Percentiles rank a stretch among this genome's conserved stretches.
Conservation (phyloP, 1,284 basidiomycete genomes). For the Apiotrichum akiyoshidainum region DNA sequence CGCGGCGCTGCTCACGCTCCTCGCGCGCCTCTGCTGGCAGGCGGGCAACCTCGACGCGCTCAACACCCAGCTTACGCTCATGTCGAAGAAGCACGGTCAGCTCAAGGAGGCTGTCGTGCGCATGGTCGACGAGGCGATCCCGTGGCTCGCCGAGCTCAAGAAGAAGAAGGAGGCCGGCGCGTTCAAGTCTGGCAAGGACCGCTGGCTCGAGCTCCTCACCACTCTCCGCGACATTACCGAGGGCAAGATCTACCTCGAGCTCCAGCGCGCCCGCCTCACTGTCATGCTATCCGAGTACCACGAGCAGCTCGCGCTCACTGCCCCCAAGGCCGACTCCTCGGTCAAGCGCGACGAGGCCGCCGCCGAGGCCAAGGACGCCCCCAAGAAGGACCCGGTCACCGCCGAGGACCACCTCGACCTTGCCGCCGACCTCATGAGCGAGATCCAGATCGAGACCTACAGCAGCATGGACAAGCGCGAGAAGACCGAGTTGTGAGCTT, state of each 20-base stretch:
- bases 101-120: slow-evolving; percentile 84
- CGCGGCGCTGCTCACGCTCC: slow-evolving; percentile 72
- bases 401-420: slow-evolving; percentile 63
- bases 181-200: slow-evolving; percentile 60
- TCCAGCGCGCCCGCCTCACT: slow-evolving; percentile 90
- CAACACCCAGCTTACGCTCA: slow-evolving; percentile 66
- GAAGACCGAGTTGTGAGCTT: slow-evolving; percentile 81
- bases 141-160: slow-evolving; percentile 69
- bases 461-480: slow-evolving; percentile 96
- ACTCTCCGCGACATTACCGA: slow-evolving; percentile 89
- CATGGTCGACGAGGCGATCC: slow-evolving; percentile 82
- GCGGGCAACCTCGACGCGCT: slow-evolving; percentile 61
- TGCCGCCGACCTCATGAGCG: slow-evolving; percentile 84
- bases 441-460: slow-evolving; percentile 98
- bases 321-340: slow-evolving; percentile 26
- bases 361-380: slow-evolving; percentile 32
- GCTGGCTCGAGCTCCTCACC: slow-evolving; percentile 83
- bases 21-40: slow-evolving; percentile 69
- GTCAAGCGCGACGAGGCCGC: slow-evolving; percentile 9
- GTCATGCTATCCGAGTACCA: slow-evolving; percentile 77
- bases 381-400: slow-evolving; percentile 49
- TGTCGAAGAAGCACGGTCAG: slow-evolving; percentile 97
- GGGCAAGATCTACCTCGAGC: slow-evolving; percentile 98
- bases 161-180: slow-evolving; percentile 44
- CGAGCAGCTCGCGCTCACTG: slow-evolving; percentile 60